Evolutionary conservation across 2,329 filamentous ascomycete species (phyloP).

Genomic region (Pestalotiopsis sp.): DNA sequence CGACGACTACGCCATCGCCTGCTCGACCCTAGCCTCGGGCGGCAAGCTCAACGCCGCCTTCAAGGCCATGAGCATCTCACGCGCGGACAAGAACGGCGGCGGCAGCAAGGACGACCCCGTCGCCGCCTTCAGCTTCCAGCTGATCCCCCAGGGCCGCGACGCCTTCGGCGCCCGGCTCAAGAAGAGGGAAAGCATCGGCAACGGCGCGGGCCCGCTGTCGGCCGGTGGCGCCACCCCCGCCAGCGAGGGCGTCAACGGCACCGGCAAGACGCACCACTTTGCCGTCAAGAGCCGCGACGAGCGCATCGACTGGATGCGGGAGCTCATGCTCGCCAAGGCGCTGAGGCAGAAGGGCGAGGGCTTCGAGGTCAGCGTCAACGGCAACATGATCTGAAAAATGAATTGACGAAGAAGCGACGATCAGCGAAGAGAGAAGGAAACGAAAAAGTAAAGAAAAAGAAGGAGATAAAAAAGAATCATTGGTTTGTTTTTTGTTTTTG

Average conservation of each 20-base stretch:
- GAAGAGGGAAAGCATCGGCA: slow-evolving; percentile 53
- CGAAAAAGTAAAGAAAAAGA: background rate
- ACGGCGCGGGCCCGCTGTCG: slow-evolving; percentile 31
- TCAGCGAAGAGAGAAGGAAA: background rate
- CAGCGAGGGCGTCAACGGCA: slow-evolving; percentile 57
- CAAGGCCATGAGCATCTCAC: slow-evolving; percentile 72
- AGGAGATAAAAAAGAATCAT: background rate
- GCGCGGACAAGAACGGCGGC: slow-evolving; percentile 43
- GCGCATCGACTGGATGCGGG: slow-evolving; percentile 95
- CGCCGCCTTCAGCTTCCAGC: slow-evolving; percentile 81
- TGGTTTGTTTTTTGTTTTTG: slow-evolving; percentile 15
- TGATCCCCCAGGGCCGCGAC: slow-evolving; percentile 70
- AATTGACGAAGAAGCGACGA: background rate
- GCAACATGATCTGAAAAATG: slow-evolving; percentile 65
- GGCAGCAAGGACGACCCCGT: slow-evolving; percentile 48
- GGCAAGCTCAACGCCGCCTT: slow-evolving; percentile 87
- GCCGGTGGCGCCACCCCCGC: slow-evolving; percentile 17
- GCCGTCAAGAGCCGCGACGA: slow-evolving; percentile 86
- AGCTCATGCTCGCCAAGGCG: slow-evolving; percentile 89
- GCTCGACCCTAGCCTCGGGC: slow-evolving; percentile 68
- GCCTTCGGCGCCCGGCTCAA: slow-evolving; percentile 48
- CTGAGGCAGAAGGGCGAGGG: slow-evolving; percentile 82
- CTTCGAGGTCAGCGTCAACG: slow-evolving; percentile 81
- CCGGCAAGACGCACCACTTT: slow-evolving; percentile 89
- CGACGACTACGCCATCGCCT: slow-evolving; percentile 86